phyloP scores from a whole-genome alignment of 495 filamentous ascomycete genomes.

The Penicillium coprophilum region DNA sequence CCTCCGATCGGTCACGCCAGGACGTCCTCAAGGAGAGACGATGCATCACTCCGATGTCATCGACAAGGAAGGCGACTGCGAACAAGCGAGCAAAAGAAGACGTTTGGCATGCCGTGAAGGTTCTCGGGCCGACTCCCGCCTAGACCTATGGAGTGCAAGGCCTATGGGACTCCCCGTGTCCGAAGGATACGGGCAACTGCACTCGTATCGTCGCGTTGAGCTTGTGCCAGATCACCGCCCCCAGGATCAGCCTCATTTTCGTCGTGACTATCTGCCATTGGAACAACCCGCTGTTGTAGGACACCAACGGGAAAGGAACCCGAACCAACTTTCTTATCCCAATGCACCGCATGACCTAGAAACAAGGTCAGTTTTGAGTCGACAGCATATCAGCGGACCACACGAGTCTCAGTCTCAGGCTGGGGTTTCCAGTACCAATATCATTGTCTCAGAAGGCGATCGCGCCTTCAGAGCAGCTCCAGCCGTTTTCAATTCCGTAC shows the following conservation, averaged over 20 bases:
- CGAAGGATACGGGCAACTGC: slow-evolving; percentile 15
- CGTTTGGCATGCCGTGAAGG: slow-evolving; percentile 30
- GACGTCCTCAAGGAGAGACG: slow-evolving; percentile 19
- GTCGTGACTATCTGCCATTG: slow-evolving; percentile 25
- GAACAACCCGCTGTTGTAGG: slow-evolving; percentile 21
- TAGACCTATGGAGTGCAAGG: slow-evolving; percentile 17
- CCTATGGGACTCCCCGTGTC: slow-evolving; percentile 18
- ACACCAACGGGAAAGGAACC: slow-evolving; percentile 16
- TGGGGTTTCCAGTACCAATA: slow-evolving; percentile 16
- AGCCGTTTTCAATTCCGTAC: slow-evolving; percentile 13
- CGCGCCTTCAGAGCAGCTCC: slow-evolving; percentile 16
- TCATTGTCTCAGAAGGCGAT: slow-evolving; percentile 19
- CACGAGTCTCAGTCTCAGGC: slow-evolving; percentile 14
- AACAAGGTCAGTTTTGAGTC: slow-evolving; percentile 20
- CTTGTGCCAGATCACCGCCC: slow-evolving; percentile 20
- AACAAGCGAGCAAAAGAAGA: slow-evolving; percentile 35
- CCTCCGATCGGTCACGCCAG: slow-evolving; percentile 40
- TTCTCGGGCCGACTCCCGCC: slow-evolving; percentile 10
- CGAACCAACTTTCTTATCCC: slow-evolving; percentile 12
- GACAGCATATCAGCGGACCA: slow-evolving; percentile 17
- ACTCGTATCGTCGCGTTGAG: slow-evolving; percentile 22
- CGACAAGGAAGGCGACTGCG: slow-evolving; percentile 18
- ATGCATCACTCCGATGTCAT: slow-evolving; percentile 12
- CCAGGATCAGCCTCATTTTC: slow-evolving; percentile 24
- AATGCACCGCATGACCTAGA: slow-evolving; percentile 14